Percentiles rank a stretch among this genome's conserved stretches.
Conservation (phyloP, 345 rosid genomes). For the Geranium brycei region DNA sequence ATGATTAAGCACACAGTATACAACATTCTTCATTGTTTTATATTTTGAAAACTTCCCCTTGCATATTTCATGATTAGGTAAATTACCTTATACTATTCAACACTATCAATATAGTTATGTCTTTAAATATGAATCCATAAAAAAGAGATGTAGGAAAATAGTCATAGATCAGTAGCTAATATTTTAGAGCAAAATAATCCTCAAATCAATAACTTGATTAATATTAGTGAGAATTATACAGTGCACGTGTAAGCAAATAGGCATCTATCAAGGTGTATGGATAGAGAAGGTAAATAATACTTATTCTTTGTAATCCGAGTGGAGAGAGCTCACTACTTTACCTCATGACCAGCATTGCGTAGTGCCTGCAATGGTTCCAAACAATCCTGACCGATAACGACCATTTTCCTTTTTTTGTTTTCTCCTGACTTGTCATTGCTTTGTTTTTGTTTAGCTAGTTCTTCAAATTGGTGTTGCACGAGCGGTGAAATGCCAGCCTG, state of each 20-base stretch:
- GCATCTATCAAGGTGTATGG: no score
- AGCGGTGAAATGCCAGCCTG: slow-evolving; percentile 72
- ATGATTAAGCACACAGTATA: neutral
- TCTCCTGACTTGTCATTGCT: slow-evolving; percentile 19
- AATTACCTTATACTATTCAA: neutral
- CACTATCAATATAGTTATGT: neutral
- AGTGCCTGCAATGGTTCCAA: slow-evolving; percentile 95
- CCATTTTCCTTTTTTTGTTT: slow-evolving; percentile 43
- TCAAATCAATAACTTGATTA: neutral
- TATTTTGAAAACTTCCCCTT: neutral
- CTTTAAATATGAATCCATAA: neutral
- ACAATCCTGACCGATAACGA: slow-evolving; percentile 73
- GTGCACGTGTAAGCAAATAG: no score
- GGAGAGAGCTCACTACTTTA: slow-evolving; percentile 10
- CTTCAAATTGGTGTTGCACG: slow-evolving; percentile 65
- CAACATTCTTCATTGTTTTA: neutral
- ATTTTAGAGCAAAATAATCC: neutral
- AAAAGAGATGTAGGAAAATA: neutral
- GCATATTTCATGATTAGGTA: neutral
- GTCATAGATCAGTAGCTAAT: neutral
- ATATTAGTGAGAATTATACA: no score
- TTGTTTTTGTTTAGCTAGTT: slow-evolving; percentile 38
- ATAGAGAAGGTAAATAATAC: no score
- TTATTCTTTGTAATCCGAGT: neutral
- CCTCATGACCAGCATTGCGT: slow-evolving; percentile 60